phyloP scores from a whole-genome alignment of 2,329 filamentous ascomycete species.

The Pseudogymnoascus sp. region DNA sequence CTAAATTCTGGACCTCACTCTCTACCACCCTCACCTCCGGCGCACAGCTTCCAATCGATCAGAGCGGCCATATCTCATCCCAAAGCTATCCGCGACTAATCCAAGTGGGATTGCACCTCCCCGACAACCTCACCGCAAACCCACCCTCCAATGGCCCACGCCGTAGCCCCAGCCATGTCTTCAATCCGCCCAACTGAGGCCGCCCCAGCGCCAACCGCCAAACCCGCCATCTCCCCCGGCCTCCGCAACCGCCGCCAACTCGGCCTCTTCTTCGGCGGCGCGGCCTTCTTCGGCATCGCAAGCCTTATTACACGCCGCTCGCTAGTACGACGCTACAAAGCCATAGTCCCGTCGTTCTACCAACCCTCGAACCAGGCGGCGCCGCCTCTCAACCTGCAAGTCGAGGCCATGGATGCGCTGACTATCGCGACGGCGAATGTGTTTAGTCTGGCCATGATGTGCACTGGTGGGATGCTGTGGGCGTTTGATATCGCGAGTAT shows the following conservation, averaged over 20 bases:
- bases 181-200: background rate
- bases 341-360: conserved; percentile 65
- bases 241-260: conserved; percentile 44
- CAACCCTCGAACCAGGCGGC: conserved; percentile 50
- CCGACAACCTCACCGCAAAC: conserved; percentile 5
- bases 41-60: background rate
- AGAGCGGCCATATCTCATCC: background rate
- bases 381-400: conserved; percentile 50
- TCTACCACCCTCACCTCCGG: background rate
- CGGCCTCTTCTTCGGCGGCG: conserved; percentile 65
- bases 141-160: conserved; percentile 3
- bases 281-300: conserved; percentile 67
- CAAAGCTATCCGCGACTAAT: background rate
- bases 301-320: conserved; percentile 65
- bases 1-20: conserved; percentile 6
- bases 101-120: background rate
- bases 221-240: conserved; percentile 12
- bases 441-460: conserved; percentile 65
- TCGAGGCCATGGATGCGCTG: conserved; percentile 76
- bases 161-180: conserved; percentile 2
- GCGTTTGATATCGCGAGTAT: conserved; percentile 67
- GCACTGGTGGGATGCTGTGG: conserved; percentile 66
- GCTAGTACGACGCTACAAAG: conserved; percentile 53
- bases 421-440: conserved; percentile 85
- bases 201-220: conserved; percentile 14